A percentile compares a stretch with the other conserved stretches of the same genome.
Conservation (phyloP, 192 early-diverging fungal species). For the Pecoramyces ruminantium region DNA sequence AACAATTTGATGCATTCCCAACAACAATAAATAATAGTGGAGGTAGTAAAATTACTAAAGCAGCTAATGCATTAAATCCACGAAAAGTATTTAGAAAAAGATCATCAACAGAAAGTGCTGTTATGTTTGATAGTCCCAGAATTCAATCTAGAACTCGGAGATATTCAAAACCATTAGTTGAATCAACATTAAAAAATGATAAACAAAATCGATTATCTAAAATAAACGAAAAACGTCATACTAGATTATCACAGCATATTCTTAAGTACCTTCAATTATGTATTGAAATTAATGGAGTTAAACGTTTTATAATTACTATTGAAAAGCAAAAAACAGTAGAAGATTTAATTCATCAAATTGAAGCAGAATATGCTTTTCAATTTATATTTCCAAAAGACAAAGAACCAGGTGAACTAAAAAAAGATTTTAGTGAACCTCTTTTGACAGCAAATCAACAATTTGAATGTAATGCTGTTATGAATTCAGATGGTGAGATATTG, state of each 20-base stretch:
- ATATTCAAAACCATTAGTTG: neutral
- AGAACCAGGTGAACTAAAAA: conserved; percentile 2
- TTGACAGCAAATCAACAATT: conserved; percentile 5
- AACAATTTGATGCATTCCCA: neutral
- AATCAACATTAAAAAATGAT: neutral
- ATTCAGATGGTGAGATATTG: conserved; percentile 15
- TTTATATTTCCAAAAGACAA: conserved; percentile 8
- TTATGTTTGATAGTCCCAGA: neutral
- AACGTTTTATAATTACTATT: conserved; percentile 26
- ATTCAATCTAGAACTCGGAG: neutral
- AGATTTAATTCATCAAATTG: conserved; percentile 42
- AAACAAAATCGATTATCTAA: neutral
- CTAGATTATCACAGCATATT: neutral
- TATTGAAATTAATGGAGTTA: neutral
- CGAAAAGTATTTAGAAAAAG: neutral
- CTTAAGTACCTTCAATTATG: neutral
- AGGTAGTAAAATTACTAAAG: neutral
- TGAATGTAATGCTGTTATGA: conserved; percentile 18
- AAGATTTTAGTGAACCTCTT: conserved; percentile 7
- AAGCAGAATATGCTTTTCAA: conserved; percentile 46
- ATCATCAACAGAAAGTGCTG: neutral
- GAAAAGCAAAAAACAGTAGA: conserved; percentile 37
- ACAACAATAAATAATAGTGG: neutral
- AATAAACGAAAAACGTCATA: neutral
- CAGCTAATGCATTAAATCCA: neutral